These are phyloP conservation scores for Wickerhamiella sorbophila DNA, from an alignment of 805 yeast genomes.

Conservation along the genomic window DNA sequence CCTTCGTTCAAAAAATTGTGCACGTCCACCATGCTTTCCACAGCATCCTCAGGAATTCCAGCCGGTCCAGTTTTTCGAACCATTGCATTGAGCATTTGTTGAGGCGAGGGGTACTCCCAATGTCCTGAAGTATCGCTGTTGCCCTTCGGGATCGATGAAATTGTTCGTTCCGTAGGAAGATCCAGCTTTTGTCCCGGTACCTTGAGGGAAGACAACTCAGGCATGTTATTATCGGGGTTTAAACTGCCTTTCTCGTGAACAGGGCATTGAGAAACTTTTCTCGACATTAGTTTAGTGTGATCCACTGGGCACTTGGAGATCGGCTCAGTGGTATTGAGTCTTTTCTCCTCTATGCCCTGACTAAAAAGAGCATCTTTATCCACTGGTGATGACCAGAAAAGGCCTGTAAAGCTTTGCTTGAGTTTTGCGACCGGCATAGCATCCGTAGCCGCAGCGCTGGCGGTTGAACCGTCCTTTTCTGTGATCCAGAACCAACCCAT, in stretches of 20 bases:
- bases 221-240: slow-evolving; percentile 86
- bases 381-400: slow-evolving; percentile 1
- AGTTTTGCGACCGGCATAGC: background rate
- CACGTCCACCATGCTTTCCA: slow-evolving; percentile 90
- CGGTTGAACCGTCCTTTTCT: background rate
- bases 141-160: slow-evolving; percentile 82
- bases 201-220: slow-evolving; percentile 48
- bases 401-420: background rate
- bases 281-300: slow-evolving; percentile 22
- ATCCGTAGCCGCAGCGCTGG: background rate
- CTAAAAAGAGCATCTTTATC: background rate
- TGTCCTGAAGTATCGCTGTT: slow-evolving; percentile 46
- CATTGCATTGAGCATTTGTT: slow-evolving; percentile 98
- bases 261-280: slow-evolving; percentile 23
- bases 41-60: slow-evolving; percentile 87
- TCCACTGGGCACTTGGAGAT: slow-evolving; percentile 30
- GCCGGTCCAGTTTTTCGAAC: slow-evolving; percentile 73
- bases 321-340: background rate
- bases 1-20: slow-evolving; percentile 95
- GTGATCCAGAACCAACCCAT: background rate
- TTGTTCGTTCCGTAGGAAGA: slow-evolving; percentile 70
- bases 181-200: slow-evolving; percentile 70
- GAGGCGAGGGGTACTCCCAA: slow-evolving; percentile 99
- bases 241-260: slow-evolving; percentile 26
- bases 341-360: background rate